Base-by-base conservation (phyloP, 1,139 yeast genomes). In the Arxiozyma telluris region DNA sequence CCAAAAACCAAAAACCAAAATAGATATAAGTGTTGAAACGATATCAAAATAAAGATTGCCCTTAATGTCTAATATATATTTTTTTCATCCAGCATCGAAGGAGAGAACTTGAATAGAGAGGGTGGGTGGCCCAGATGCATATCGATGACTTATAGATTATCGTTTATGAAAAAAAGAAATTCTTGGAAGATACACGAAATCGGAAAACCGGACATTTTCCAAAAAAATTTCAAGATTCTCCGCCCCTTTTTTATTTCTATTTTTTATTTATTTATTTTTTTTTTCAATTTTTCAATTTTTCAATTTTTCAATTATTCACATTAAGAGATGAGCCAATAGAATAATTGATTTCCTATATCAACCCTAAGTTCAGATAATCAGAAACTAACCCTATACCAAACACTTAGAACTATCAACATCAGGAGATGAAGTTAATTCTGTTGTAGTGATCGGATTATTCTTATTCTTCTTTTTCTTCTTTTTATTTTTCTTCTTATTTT, bases 391-490 rank as follows among this genome's bases (percentile, higher is more conserved):
- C 39, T 34, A 6, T 34, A 34, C 12, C 39, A 15, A 34, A 34
- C 39, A 34, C n/a, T 4, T 34, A 34, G 39, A 18, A 15, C 22
- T n/a, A 23, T 48, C 30, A 17, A 20, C 50, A 27, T 25, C 12
- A n/a, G 23, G 9, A 23, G 27, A 18, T 20, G 41, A 41, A 11
- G 41, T 25, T 17, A 42, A 21, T 27, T n/a, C 43, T 25, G 41
- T 11, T 21, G 22, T 4, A 22, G 30, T 49, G 17, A 43, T 39
- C 41, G 25, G 50, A 21, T 51, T 55, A 53, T 56, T 56, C 38
- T 54, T 56, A 34, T 58, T 59, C 47, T 52, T 53, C 25, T 54
- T 55, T 43, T 57, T 56, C 51, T 56, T 58, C 23, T 51, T 54
- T 11, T 38, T 51, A 15, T 41, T 51, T 1, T 47, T 39, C 9